A percentile compares a stretch with the other conserved stretches of the same genome.
phyloP scores from a whole-genome alignment of 148 eudicot species.

The Silene uniflora region DNA sequence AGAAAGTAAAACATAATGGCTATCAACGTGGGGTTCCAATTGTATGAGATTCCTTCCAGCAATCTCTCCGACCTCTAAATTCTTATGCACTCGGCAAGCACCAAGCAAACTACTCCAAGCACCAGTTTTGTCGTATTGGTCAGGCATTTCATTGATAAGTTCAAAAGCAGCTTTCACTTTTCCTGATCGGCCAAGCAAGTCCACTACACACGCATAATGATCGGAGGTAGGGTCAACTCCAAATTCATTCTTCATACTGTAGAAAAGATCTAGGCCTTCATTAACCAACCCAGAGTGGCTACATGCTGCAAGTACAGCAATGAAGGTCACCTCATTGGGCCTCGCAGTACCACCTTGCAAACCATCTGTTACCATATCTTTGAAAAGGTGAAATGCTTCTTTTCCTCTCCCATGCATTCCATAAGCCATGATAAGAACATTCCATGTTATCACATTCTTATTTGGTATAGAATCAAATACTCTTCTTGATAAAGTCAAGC shows the following conservation, averaged over 20 bases:
- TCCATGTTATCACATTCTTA: conserved; percentile 85
- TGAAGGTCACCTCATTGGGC: conserved; percentile 63
- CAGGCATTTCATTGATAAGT: conserved; percentile 56
- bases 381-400: conserved; percentile 51
- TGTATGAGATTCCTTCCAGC: conserved; percentile 53
- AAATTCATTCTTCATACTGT: conserved; percentile 43
- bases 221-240: conserved; percentile 52
- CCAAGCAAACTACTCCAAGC: conserved; percentile 85
- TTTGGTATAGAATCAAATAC: conserved; percentile 60
- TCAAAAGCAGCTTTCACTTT: conserved; percentile 53
- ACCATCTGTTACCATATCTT: conserved; percentile 43
- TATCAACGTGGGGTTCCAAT: conserved; percentile 62
- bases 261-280: conserved; percentile 54
- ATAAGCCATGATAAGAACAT: conserved; percentile 79
- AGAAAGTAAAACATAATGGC: conserved; percentile 74
- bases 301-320: conserved; percentile 62
- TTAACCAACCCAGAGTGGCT: conserved; percentile 71
- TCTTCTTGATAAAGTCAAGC: conserved; percentile 52
- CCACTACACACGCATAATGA: conserved; percentile 71
- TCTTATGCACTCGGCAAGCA: conserved; percentile 70
- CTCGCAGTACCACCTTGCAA: conserved; percentile 33
- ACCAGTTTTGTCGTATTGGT: conserved; percentile 41
- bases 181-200: conserved; percentile 87
- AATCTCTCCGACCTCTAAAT: conserved; percentile 68
- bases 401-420: conserved; percentile 90